Percentiles rank a stretch among this genome's conserved stretches.
Conservation (phyloP, 768 basidiomycete genomes). For the Collybiopsis confluens region DNA sequence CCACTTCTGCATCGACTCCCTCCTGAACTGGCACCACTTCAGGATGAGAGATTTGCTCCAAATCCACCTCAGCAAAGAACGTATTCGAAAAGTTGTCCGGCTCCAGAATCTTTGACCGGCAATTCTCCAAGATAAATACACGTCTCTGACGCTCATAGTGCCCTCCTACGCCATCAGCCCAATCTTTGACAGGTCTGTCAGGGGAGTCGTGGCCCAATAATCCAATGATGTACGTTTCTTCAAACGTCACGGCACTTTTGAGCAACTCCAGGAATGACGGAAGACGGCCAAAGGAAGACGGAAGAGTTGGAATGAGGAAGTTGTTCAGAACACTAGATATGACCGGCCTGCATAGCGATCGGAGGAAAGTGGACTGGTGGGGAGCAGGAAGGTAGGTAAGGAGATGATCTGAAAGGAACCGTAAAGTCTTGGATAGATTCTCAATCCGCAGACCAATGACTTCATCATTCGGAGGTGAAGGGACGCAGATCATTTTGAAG, state of each 20-base stretch:
- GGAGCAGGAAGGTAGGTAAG: constrained; percentile 51
- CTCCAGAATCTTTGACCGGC: constrained; percentile 50
- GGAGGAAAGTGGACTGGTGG: constrained; percentile 43
- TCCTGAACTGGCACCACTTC: constrained; percentile 17
- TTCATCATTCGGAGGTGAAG: constrained; percentile 38
- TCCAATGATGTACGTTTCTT: constrained; percentile 47
- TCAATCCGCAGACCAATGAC: constrained; percentile 40
- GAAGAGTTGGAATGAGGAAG: constrained; percentile 67
- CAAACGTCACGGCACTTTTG: constrained; percentile 59
- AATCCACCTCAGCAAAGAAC: constrained; percentile 35
- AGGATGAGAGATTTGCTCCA: constrained; percentile 24
- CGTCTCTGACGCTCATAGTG: constrained; percentile 82
- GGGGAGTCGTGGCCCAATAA: constrained; percentile 44
- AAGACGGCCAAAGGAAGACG: constrained; percentile 56
- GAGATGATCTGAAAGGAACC: constrained; percentile 59
- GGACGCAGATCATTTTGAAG: constrained; percentile 44
- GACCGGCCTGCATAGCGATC: constrained; percentile 56
- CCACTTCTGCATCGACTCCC: constrained; percentile 26
- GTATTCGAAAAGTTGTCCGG: constrained; percentile 31
- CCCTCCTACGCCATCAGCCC: constrained; percentile 61
- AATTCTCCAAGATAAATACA: constrained; percentile 57
- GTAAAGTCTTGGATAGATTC: constrained; percentile 51
- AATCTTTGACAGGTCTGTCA: constrained; percentile 56
- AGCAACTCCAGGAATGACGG: constrained; percentile 59
- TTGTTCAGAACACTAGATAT: constrained; percentile 58